A percentile compares a stretch with the other conserved stretches of the same genome.
phyloP scores from a whole-genome alignment of 331 rosid genomes.

The Phaseolus coccineus region DNA sequence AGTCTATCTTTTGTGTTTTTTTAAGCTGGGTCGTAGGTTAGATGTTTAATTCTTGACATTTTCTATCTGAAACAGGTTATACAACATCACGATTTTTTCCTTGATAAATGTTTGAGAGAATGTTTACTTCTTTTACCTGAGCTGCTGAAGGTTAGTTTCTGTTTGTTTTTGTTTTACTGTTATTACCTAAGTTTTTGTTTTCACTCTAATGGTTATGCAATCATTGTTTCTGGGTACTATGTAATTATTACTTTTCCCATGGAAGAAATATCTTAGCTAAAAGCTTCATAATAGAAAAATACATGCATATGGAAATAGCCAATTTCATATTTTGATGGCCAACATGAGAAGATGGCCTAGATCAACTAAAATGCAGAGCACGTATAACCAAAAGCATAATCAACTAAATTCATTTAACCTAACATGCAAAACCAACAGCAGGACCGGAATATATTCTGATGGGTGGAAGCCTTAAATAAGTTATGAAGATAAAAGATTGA shows the following conservation, averaged over 20 bases:
- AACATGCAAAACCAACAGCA: background rate
- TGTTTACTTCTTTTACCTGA: slow-evolving; percentile 94
- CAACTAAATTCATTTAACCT: no score
- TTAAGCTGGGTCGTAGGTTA: background rate
- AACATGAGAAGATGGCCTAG: background rate
- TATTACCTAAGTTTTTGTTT: background rate
- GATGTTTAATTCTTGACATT: slow-evolving; percentile 44
- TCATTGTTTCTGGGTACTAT: slow-evolving; percentile 10
- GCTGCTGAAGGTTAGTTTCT: slow-evolving; percentile 77
- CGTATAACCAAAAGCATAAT: no score
- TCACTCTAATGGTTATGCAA: slow-evolving; percentile 18
- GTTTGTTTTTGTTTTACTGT: background rate
- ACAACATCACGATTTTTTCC: slow-evolving; percentile 93
- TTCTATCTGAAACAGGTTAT: slow-evolving; percentile 80
- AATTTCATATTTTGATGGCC: background rate
- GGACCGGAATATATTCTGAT: background rate
- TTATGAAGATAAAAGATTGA: background rate
- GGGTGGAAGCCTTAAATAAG: background rate
- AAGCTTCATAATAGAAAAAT: background rate
- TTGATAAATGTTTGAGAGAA: slow-evolving; percentile 92
- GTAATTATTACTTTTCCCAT: background rate
- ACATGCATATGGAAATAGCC: background rate
- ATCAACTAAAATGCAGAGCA: background rate
- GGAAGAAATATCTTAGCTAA: slow-evolving; percentile 8
- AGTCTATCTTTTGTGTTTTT: background rate